Base-by-base conservation (phyloP, 1,139 yeast species). In the Geotrichum histeridarum region DNA sequence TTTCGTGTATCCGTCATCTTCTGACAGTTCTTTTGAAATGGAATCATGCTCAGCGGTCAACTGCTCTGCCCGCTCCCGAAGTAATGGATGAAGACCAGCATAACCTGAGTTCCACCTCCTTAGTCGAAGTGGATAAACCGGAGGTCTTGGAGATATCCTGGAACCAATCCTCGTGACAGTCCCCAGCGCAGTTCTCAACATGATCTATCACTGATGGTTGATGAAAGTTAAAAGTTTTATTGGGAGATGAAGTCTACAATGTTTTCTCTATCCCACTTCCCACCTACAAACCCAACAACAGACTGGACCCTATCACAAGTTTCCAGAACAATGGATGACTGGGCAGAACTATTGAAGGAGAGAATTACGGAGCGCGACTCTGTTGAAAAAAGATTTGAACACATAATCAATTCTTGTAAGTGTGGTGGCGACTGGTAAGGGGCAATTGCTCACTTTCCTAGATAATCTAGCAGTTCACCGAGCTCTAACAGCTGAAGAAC, bases 41-140 rank as follows among this genome's bases (percentile, higher is more conserved):
- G 63, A 67, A 8, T 67, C 62, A 55, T 81, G 76, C 63, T 88
- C 91, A 2, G 63, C 56, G 17, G 73, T 67, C 67, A 86, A 73
- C 6, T 69, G 60, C 46, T 77, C 77, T 0, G 94, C 94, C 64
- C 88, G 75, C 62, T 80, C 71, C 42, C 83, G 60, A n/a, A 88
- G 71, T 4, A 82, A 70, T 0, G 91, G 89, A 61, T 82, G 86
- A 12, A 84, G 51, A 8, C 52, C 50, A 11, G 54, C 39, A 32
- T 43, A 37, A 27, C 53, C 44, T 15, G 53, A 50, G 27, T 48
- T 48, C 32, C 31, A 48, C 27, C 50, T 17, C 2, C 15, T 17
- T 8, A 18, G 31, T 22, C 14, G 12, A 22, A 22, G 42, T 9
- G 42, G 17, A 18, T 9, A 18, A 14, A 32, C 32, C 15, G 51